Conservation (phyloP, 768 basidiomycete genomes). For the Pleurotus cornucopiae region DNA sequence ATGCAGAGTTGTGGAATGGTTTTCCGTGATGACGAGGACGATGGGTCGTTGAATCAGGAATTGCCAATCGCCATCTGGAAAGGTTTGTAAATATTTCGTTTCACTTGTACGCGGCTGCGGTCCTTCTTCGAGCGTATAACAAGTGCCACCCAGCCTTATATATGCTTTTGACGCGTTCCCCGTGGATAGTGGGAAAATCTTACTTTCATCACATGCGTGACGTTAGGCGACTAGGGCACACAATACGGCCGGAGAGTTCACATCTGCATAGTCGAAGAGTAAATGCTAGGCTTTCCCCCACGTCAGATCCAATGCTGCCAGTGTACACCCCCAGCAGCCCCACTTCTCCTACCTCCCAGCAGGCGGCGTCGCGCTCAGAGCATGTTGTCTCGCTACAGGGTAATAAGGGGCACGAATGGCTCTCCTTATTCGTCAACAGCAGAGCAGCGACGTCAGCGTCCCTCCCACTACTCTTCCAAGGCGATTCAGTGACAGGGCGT, state of each 20-base stretch:
- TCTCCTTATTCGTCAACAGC: slow-evolving; percentile 43
- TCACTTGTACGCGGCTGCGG: no score
- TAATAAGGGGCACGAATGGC: slow-evolving; percentile 41
- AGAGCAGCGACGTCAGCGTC: slow-evolving; percentile 33
- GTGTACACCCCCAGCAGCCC: not conserved
- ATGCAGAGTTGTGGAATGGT: slow-evolving; percentile 10
- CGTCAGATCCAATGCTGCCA: not conserved
- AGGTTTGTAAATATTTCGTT: not conserved
- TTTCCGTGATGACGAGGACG: slow-evolving; percentile 1
- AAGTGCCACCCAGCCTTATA: no score
- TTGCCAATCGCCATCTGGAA: not conserved
- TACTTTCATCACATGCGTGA: no score
- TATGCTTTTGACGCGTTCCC: no score
- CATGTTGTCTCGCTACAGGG: slow-evolving; percentile 40
- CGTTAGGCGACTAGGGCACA: no score
- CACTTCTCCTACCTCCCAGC: not conserved
- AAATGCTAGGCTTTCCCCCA: no score
- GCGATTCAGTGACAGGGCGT: slow-evolving; percentile 44
- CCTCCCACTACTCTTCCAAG: slow-evolving; percentile 42
- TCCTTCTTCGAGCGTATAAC: no score
- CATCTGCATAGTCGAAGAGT: no score
- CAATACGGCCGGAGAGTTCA: no score
- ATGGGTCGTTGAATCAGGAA: not conserved
- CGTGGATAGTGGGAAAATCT: no score
- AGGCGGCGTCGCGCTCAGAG: slow-evolving; percentile 17